Percentiles rank a stretch among this genome's conserved stretches.
Evolutionary conservation across 257 asterid genomes (phyloP).

Genomic region (Capsicum chinense): DNA sequence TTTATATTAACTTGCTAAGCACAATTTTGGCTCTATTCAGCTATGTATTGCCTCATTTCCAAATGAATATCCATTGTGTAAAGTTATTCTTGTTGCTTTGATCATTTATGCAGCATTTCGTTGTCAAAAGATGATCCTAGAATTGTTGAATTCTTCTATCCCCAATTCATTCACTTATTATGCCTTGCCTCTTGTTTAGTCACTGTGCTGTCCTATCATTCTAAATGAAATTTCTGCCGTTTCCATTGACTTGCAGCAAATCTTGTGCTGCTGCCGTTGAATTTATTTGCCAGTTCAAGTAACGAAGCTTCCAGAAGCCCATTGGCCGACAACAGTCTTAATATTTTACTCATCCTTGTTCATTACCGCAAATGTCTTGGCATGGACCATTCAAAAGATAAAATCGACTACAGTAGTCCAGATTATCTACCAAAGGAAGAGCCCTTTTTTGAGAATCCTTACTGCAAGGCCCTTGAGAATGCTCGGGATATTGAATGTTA

Average conservation of each 20-base stretch:
- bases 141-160: constrained; percentile 27
- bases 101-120: background rate
- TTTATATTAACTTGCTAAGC: constrained; percentile 10
- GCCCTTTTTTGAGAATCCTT: constrained; percentile 80
- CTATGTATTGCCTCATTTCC: background rate
- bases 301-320: constrained; percentile 79
- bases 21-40: background rate
- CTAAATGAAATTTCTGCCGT: constrained; percentile 37
- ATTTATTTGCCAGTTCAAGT: constrained; percentile 72
- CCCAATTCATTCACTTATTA: constrained; percentile 24
- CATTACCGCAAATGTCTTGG: constrained; percentile 70
- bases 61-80: background rate
- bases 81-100: background rate
- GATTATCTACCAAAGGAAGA: constrained; percentile 68
- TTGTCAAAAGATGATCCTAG: background rate
- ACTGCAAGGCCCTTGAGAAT: constrained; percentile 81
- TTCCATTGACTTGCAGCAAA: constrained; percentile 70
- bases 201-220: constrained; percentile 24
- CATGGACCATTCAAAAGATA: constrained; percentile 61
- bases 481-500: constrained; percentile 84
- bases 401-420: constrained; percentile 48
- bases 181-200: constrained; percentile 18
- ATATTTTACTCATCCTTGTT: constrained; percentile 75
- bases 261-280: constrained; percentile 78
- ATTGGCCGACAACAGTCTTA: constrained; percentile 82